Conservation (phyloP, 345 rosid species). For the Salix viminalis region DNA sequence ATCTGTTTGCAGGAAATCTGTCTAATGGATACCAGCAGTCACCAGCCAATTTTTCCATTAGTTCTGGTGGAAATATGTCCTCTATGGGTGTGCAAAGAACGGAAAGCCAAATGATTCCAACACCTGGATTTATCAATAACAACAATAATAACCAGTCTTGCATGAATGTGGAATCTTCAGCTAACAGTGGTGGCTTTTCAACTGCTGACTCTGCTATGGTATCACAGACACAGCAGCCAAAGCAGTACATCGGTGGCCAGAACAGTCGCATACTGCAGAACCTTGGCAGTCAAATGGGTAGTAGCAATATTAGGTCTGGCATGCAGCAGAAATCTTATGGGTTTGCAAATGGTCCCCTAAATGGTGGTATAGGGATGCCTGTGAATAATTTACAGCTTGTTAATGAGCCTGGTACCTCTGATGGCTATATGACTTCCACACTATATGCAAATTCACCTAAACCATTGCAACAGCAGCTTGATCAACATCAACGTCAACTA, state of each 20-base stretch:
- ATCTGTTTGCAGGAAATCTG: conserved; percentile 48
- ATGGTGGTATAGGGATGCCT: conserved; percentile 59
- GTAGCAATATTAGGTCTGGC: conserved; percentile 52
- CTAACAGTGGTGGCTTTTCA: conserved; percentile 57
- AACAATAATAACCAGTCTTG: conserved; percentile 50
- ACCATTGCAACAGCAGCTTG: conserved; percentile 55
- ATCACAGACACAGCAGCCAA: conserved; percentile 63
- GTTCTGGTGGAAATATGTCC: conserved; percentile 70
- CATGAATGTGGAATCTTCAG: conserved; percentile 59
- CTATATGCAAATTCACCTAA: conserved; percentile 54
- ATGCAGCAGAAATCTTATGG: conserved; percentile 70
- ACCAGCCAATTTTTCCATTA: conserved; percentile 53
- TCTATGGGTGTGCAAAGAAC: conserved; percentile 60
- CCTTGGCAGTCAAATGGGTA: conserved; percentile 69
- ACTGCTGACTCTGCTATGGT: conserved; percentile 58
- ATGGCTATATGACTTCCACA: conserved; percentile 45
- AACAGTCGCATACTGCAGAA: conserved; percentile 62
- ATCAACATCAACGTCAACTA: conserved; percentile 59
- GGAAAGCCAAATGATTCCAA: conserved; percentile 84
- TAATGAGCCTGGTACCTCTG: conserved; percentile 51
- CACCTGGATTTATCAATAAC: conserved; percentile 69
- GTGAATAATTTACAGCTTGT: conserved; percentile 47
- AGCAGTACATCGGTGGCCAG: conserved; percentile 57
- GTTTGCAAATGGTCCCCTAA: conserved; percentile 55
- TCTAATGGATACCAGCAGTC: conserved; percentile 70